phyloP scores from a whole-genome alignment of 345 rosid genomes.

The Hypericum perforatum region DNA sequence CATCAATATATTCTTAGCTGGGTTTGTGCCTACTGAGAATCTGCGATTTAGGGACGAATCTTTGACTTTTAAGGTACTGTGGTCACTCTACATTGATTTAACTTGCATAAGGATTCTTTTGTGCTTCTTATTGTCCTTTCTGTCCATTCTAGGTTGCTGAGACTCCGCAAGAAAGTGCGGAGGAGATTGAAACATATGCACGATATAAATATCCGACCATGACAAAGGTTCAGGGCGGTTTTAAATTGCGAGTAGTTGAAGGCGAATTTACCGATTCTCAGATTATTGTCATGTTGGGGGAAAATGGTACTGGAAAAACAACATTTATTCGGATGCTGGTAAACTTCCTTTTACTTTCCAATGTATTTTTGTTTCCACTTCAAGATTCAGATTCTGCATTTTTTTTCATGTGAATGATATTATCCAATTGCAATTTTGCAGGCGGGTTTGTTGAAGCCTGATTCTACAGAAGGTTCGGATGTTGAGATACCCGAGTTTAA shows the following conservation, averaged over 20 bases:
- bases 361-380: slow-evolving; percentile 4
- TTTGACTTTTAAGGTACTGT: slow-evolving; percentile 72
- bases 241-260: slow-evolving; percentile 66
- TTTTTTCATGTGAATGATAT: slow-evolving; percentile 2
- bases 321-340: slow-evolving; percentile 99
- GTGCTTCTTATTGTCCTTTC: background rate
- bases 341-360: slow-evolving; percentile 5
- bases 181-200: slow-evolving; percentile 89
- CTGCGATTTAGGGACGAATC: slow-evolving; percentile 92
- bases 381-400: background rate
- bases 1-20: slow-evolving; percentile 90
- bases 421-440: slow-evolving; percentile 23
- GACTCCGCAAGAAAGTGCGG: slow-evolving; percentile 89
- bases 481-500: slow-evolving; percentile 87
- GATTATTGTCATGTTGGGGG: slow-evolving; percentile 94
- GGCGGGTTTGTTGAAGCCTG: slow-evolving; percentile 95
- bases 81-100: background rate
- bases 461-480: slow-evolving; percentile 56
- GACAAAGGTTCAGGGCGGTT: slow-evolving; percentile 80
- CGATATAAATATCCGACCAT: slow-evolving; percentile 89
- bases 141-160: slow-evolving; percentile 71
- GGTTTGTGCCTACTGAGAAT: slow-evolving; percentile 93
- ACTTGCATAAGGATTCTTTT: background rate
- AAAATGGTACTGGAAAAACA: slow-evolving; percentile 98
- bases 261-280: slow-evolving; percentile 99